These are phyloP conservation scores for Ogataea trehalophila DNA, from an alignment of 805 yeast species.

Conservation along the genomic window DNA sequence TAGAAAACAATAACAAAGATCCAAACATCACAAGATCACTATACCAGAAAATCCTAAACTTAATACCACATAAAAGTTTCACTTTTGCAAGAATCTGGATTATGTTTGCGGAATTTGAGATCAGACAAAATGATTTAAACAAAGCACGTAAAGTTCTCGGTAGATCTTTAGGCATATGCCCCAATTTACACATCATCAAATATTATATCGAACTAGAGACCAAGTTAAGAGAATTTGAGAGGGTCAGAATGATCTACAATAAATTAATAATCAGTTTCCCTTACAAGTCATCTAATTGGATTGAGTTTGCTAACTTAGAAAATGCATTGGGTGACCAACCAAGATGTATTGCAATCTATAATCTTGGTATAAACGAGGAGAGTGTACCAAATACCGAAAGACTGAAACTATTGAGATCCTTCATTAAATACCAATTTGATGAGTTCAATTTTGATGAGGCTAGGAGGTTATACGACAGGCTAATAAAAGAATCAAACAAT, in stretches of 20 bases:
- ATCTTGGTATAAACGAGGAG: conserved; percentile 37
- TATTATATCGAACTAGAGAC: conserved; percentile 67
- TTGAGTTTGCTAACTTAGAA: conserved; percentile 67
- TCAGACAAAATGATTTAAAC: conserved; percentile 50
- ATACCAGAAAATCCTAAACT: conserved; percentile 45
- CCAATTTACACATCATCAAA: conserved; percentile 53
- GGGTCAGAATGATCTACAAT: conserved; percentile 71
- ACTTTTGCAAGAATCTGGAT: conserved; percentile 76
- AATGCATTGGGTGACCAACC: conserved; percentile 59
- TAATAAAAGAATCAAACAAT: conserved; percentile 29
- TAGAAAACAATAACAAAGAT: conserved; percentile 46
- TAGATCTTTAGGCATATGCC: conserved; percentile 60
- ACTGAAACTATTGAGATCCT: conserved; percentile 21
- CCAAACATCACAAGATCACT: conserved; percentile 41
- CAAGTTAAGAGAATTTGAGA: conserved; percentile 68
- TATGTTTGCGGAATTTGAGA: conserved; percentile 62
- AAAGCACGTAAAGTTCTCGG: conserved; percentile 70
- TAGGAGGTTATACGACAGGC: conserved; percentile 41
- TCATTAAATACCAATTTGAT: conserved; percentile 59
- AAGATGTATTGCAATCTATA: conserved; percentile 60
- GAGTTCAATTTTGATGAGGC: conserved; percentile 53
- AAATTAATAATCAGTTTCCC: conserved; percentile 53
- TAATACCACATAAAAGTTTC: conserved; percentile 55
- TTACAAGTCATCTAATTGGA: conserved; percentile 43
- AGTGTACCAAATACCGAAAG: conserved; percentile 6